Evolutionary conservation across 352 stramenopile genomes (phyloP).

Genomic region (Globisporangium apiculatum): DNA sequence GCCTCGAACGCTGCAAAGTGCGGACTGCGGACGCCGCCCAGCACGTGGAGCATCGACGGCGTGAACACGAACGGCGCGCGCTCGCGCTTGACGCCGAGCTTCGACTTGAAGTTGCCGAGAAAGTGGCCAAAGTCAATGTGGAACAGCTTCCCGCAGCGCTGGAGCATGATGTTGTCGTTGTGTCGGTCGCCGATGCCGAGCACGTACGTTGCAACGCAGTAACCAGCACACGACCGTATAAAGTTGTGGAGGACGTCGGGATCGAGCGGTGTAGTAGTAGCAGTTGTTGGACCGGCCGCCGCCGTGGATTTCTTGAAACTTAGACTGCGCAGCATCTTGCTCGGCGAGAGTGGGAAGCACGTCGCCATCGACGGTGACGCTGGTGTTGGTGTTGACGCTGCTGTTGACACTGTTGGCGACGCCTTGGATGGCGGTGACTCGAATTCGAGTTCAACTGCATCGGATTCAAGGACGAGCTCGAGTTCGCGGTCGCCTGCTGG

Average conservation of each 20-base stretch:
- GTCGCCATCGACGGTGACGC: slow-evolving; percentile 24
- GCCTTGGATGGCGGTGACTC: not conserved
- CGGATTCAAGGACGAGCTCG: not conserved
- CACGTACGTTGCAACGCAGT: slow-evolving; percentile 92
- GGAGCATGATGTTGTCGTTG: slow-evolving; percentile 96
- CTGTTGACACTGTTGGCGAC: too few relatives aligned
- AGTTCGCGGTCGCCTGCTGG: not conserved
- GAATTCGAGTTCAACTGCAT: not conserved
- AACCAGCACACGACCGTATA: slow-evolving; percentile 83
- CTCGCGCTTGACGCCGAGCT: slow-evolving; percentile 89
- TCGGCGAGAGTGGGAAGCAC: slow-evolving; percentile 50
- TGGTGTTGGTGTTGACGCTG: slow-evolving; percentile 4
- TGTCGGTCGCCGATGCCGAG: slow-evolving; percentile 92
- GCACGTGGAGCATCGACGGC: slow-evolving; percentile 77
- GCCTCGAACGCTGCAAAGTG: slow-evolving; percentile 73
- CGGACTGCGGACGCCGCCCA: slow-evolving; percentile 73
- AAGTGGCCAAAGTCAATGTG: slow-evolving; percentile 97
- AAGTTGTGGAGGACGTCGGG: slow-evolving; percentile 83
- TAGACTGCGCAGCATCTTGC: slow-evolving; percentile 25
- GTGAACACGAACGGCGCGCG: slow-evolving; percentile 91
- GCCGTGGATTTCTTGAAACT: slow-evolving; percentile 5
- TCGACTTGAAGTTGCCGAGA: slow-evolving; percentile 93
- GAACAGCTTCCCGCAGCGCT: slow-evolving; percentile 90
- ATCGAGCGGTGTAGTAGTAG: slow-evolving; percentile 15
- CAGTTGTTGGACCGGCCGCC: too few relatives aligned